These are phyloP conservation scores for Ustulina deusta DNA, from an alignment of 2,329 filamentous ascomycete species.

Conservation along the genomic window DNA sequence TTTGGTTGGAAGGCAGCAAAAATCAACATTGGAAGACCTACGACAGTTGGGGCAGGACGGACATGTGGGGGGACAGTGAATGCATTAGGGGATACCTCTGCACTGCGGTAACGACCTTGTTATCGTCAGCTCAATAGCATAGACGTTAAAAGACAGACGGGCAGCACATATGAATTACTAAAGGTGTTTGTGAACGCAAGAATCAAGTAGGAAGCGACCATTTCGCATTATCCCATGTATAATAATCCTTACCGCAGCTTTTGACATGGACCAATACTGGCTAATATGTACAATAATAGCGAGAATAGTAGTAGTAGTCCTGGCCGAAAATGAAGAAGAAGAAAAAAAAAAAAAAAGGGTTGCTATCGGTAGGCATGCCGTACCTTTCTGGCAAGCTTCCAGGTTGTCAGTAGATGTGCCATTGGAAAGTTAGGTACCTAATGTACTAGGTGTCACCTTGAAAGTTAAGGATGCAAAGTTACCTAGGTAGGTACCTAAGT, in stretches of 20 bases:
- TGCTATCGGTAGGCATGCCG: background rate
- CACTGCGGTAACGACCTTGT: constrained; percentile 35
- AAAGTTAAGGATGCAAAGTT: too few relatives aligned
- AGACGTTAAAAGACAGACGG: constrained; percentile 48
- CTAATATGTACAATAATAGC: background rate
- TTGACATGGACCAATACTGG: background rate
- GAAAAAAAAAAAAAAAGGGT: background rate
- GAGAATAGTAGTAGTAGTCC: background rate
- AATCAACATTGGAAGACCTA: constrained; percentile 25
- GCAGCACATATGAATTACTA: constrained; percentile 39
- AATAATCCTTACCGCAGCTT: background rate
- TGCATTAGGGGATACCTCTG: constrained; percentile 33
- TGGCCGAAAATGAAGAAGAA: too few relatives aligned
- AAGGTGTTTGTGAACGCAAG: constrained; percentile 40
- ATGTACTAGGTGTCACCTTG: background rate
- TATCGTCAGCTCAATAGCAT: constrained; percentile 44
- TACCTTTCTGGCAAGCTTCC: background rate
- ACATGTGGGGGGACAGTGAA: constrained; percentile 34
- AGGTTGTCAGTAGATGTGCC: background rate
- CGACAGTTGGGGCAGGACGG: constrained; percentile 35
- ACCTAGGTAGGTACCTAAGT: constrained; percentile 18
- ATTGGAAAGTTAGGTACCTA: background rate
- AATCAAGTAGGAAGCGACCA: constrained; percentile 31
- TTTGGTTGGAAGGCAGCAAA: constrained; percentile 25
- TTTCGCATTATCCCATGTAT: background rate